These are phyloP conservation scores for Epichloe aotearoae DNA, from an alignment of 2,329 filamentous ascomycete species.

Conservation along the genomic window DNA sequence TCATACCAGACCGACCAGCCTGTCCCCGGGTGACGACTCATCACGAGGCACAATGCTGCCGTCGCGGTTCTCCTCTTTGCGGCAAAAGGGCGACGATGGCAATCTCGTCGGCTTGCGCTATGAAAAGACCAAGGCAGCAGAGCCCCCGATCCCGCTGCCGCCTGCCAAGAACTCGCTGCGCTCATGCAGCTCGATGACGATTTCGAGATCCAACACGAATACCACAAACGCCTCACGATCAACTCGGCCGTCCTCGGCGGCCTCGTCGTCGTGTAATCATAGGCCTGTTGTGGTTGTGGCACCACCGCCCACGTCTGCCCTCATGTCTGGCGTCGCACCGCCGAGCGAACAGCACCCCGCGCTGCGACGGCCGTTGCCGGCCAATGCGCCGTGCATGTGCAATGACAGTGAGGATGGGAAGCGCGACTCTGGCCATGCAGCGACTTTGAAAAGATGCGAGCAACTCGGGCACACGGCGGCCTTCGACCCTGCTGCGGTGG, in stretches of 20 bases:
- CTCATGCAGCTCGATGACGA: slow-evolving; percentile 6
- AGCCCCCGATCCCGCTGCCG: slow-evolving; percentile 41
- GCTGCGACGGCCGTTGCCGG: slow-evolving; percentile 22
- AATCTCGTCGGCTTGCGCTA: slow-evolving; percentile 43
- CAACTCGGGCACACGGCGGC: neutral
- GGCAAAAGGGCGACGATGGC: slow-evolving; percentile 33
- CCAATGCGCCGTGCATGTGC: slow-evolving; percentile 11
- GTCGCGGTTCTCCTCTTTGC: slow-evolving; percentile 28
- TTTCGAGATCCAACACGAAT: slow-evolving; percentile 12
- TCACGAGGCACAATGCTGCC: slow-evolving; percentile 17
- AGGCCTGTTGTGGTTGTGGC: slow-evolving; percentile 18
- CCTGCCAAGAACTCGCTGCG: slow-evolving; percentile 22
- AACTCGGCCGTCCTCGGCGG: slow-evolving; percentile 1
- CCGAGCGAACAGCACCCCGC: slow-evolving; percentile 41
- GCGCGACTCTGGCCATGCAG: slow-evolving; percentile 41
- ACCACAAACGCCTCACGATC: slow-evolving; percentile 4
- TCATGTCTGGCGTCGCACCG: slow-evolving; percentile 23
- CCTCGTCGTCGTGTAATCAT: slow-evolving; percentile 12
- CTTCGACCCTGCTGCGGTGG: neutral
- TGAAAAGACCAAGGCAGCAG: slow-evolving; percentile 44
- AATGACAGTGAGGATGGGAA: slow-evolving; percentile 32
- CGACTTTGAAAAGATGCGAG: neutral
- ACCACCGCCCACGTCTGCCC: slow-evolving; percentile 13
- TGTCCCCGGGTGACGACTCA: too few relatives aligned
- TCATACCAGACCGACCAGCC: too few relatives aligned